Evolutionary conservation across 208 protist genomes (phyloP).

Genomic region (Angomonas desouzai): DNA sequence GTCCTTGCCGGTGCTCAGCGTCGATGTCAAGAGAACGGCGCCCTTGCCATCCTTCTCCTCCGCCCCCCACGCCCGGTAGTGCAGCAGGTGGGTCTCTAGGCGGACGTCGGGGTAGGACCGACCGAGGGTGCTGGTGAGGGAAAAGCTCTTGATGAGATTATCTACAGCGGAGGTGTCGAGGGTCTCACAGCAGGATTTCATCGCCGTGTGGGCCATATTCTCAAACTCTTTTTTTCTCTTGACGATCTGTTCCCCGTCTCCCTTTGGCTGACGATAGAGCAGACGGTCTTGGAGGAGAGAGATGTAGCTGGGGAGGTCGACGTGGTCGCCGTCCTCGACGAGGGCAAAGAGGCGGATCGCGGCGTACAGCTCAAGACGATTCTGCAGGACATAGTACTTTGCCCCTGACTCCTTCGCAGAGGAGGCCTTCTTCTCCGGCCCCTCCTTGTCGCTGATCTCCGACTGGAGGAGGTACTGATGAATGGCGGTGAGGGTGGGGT

Average conservation of each 20-base stretch:
- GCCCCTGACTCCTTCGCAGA: neutral
- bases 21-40: neutral
- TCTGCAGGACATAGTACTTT: neutral
- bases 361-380: neutral
- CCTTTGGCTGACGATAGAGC: neutral
- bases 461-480: constrained; percentile 26
- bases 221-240: neutral
- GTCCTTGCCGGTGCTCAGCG: neutral
- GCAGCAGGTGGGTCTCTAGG: neutral
- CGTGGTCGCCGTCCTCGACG: neutral
- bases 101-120: neutral
- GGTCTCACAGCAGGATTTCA: neutral
- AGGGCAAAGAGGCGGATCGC: constrained; percentile 5
- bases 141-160: neutral
- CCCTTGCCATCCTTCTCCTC: neutral
- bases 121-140: neutral
- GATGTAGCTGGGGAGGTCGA: neutral
- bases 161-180: neutral
- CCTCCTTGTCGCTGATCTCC: constrained; percentile 11
- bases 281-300: neutral
- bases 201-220: neutral
- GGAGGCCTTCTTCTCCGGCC: neutral
- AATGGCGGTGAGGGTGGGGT: constrained; percentile 15
- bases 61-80: neutral
- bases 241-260: neutral